phyloP scores from a whole-genome alignment of 495 filamentous ascomycete genomes.

The Poronia punctata region DNA sequence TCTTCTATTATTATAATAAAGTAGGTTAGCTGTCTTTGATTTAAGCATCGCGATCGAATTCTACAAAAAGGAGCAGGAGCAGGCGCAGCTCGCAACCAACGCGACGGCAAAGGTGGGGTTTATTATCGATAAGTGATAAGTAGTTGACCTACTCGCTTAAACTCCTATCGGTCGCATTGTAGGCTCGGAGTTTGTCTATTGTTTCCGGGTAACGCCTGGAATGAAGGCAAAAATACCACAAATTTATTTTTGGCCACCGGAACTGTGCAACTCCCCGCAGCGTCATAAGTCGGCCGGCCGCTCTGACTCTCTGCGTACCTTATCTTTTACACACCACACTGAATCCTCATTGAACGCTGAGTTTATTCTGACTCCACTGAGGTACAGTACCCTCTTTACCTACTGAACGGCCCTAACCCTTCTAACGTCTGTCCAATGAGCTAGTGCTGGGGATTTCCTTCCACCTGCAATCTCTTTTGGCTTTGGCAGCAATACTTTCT shows the following conservation, averaged over 20 bases:
- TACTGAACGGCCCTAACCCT: background rate
- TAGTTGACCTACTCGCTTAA: constrained; percentile 1
- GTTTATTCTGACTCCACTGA: background rate
- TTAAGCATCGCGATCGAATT: too few relatives aligned
- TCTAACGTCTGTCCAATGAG: background rate
- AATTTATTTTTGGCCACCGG: background rate
- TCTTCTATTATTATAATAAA: too few relatives aligned
- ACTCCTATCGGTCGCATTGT: constrained; percentile 3
- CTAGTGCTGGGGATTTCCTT: background rate
- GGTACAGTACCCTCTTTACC: background rate
- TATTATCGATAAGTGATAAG: constrained; percentile 7
- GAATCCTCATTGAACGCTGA: too few relatives aligned
- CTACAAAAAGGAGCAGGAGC: too few relatives aligned
- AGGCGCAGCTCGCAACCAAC: too few relatives aligned
- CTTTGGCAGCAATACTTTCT: constrained; percentile 6
- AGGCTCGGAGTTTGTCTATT: too few relatives aligned
- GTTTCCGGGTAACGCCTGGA: background rate
- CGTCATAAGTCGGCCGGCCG: background rate
- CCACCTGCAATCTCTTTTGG: background rate
- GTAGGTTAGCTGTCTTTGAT: too few relatives aligned
- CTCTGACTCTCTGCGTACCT: too few relatives aligned
- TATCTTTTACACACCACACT: too few relatives aligned
- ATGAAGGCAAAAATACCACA: too few relatives aligned
- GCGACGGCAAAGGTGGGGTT: too few relatives aligned
- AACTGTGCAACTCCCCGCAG: constrained; percentile 1